Evolutionary conservation across 2,329 filamentous ascomycete genomes (phyloP).

Genomic region (Huntiella decipiens): DNA sequence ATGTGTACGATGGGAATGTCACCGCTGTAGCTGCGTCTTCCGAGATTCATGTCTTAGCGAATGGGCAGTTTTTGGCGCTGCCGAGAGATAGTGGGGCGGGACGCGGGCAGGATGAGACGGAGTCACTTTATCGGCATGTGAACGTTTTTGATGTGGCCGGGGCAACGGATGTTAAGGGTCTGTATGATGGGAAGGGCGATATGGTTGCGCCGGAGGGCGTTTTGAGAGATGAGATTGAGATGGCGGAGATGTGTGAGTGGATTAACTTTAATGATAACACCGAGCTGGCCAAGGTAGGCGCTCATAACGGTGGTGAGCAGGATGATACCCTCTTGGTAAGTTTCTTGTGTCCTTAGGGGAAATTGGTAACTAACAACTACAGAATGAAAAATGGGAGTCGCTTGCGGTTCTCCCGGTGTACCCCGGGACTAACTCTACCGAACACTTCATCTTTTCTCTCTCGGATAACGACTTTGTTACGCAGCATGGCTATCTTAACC

Average conservation of each 20-base stretch:
- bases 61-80: slow-evolving; percentile 47
- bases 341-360: background rate
- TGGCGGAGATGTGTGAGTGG: slow-evolving; percentile 45
- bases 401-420: slow-evolving; percentile 42
- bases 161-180: slow-evolving; percentile 39
- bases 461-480: slow-evolving; percentile 63
- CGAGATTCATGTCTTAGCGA: slow-evolving; percentile 45
- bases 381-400: slow-evolving; percentile 62
- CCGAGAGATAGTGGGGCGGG: slow-evolving; percentile 44
- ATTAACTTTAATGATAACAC: slow-evolving; percentile 48
- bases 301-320: slow-evolving; percentile 48
- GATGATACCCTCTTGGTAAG: slow-evolving; percentile 30
- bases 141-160: slow-evolving; percentile 47
- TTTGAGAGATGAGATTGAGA: slow-evolving; percentile 31
- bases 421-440: slow-evolving; percentile 20
- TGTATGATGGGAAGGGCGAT: background rate
- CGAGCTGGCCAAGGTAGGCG: slow-evolving; percentile 44
- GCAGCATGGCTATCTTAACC: slow-evolving; percentile 43
- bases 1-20: slow-evolving; percentile 29
- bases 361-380: background rate
- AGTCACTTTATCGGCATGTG: slow-evolving; percentile 45
- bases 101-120: slow-evolving; percentile 30
- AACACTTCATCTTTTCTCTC: slow-evolving; percentile 49
- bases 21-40: slow-evolving; percentile 41
- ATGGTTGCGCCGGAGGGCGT: slow-evolving; percentile 22